Evolutionary conservation across 177 flowering plant genomes (phyloP).

Genomic region (Vitis hybrid): DNA sequence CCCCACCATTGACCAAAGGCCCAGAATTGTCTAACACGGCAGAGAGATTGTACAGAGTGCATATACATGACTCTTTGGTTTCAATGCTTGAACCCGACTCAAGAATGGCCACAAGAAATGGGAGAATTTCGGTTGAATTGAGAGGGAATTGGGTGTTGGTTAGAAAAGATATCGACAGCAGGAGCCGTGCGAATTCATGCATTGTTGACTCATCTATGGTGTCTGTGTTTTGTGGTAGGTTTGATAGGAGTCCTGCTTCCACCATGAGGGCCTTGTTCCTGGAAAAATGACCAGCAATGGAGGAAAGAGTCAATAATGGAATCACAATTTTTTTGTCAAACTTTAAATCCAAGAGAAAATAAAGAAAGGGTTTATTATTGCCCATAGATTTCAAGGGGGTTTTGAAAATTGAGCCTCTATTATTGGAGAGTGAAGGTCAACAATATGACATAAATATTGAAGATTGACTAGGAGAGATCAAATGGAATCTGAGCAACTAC

Average conservation of each 20-base stretch:
- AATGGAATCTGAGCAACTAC: slow-evolving; percentile 28
- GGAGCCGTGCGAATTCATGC: slow-evolving; percentile 44
- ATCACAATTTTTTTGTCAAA: neutral
- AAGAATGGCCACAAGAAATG: slow-evolving; percentile 47
- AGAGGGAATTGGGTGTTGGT: slow-evolving; percentile 42
- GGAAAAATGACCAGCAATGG: slow-evolving; percentile 16
- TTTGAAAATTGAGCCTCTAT: slow-evolving; percentile 6
- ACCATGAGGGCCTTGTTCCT: slow-evolving; percentile 87
- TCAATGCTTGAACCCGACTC: slow-evolving; percentile 41
- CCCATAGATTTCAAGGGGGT: slow-evolving; percentile 26
- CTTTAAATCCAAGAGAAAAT: neutral
- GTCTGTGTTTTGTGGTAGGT: slow-evolving; percentile 40
- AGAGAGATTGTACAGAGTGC: slow-evolving; percentile 63
- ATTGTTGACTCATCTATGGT: slow-evolving; percentile 31
- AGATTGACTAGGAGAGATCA: neutral
- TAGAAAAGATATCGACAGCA: slow-evolving; percentile 56
- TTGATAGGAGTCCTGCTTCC: slow-evolving; percentile 72
- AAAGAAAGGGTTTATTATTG: neutral
- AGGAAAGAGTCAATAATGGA: neutral
- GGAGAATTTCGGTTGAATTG: slow-evolving; percentile 38
- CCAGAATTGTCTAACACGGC: slow-evolving; percentile 53
- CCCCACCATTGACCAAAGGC: slow-evolving; percentile 46
- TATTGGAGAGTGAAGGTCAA: slow-evolving; percentile 16
- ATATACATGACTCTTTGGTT: slow-evolving; percentile 50
- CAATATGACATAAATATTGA: neutral